A percentile compares a stretch with the other conserved stretches of the same genome.
Conservation (phyloP, 108 stramenopile species). For the Skeletonema grethae region DNA sequence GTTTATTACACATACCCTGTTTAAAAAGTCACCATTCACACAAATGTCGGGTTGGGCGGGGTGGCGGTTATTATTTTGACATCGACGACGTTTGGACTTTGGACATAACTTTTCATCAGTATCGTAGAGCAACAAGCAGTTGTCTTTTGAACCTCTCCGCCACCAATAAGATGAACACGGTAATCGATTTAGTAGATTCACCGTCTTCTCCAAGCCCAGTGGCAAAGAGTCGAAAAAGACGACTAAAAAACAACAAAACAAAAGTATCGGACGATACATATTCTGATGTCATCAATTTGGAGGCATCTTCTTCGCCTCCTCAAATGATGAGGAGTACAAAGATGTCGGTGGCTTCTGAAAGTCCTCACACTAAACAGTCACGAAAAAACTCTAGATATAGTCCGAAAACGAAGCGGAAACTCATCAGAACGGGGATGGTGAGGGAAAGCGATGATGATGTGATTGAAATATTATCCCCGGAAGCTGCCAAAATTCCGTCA, state of each 20-base stretch:
- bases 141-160: neutral
- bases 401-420: neutral
- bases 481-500: neutral
- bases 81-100: too few relatives aligned
- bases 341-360: neutral
- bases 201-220: neutral
- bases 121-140: too few relatives aligned
- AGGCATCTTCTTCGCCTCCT: neutral
- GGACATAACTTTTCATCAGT: too few relatives aligned
- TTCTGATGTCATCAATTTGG: neutral
- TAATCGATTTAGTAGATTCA: slow-evolving; percentile 11
- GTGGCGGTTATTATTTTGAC: too few relatives aligned
- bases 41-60: too few relatives aligned
- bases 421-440: neutral
- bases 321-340: neutral
- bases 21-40: too few relatives aligned
- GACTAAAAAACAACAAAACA: neutral
- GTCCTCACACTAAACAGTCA: neutral
- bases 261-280: neutral
- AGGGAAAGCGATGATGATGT: neutral
- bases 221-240: neutral
- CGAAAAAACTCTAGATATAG: too few relatives aligned
- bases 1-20: too few relatives aligned
- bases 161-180: slow-evolving; percentile 5
- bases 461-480: neutral